Evolutionary conservation across 2,329 filamentous ascomycete species (phyloP), one percentile per base, ranked within the genome.

Genomic region (Stagonosporopsis vannaccii): DNA sequence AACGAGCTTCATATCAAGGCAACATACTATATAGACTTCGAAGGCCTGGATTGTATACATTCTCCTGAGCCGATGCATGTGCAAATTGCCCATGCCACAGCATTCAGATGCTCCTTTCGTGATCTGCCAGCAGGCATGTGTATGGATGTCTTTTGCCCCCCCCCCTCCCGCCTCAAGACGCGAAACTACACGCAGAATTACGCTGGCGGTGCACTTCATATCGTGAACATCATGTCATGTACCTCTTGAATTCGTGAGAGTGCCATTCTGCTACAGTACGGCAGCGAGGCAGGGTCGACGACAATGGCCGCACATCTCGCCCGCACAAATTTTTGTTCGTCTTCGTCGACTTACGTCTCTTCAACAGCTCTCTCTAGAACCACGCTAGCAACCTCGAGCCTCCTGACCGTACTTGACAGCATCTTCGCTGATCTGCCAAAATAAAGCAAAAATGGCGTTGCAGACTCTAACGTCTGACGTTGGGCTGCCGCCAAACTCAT

Each of bases 1-100:
- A 71, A 74, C 79, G 79, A 74, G 80, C 80, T 82, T 82, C 80
- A 82, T 82, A 81, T 82, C 80, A 81, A 79, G 79, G 79, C 77
- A 63, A 81, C 78, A 82, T 75, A 56, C 53, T 56, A 51, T 44
- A 4, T 51, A 37, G 35, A 46, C 25, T 23, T 28, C 13, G 1
- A 33, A 23, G 42, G 13, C 30, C 43, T 37, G 17, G n/a, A 12
- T 23, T 28, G 6, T 25, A 22, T 2, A 46, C 22, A 50, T 11
- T 23, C n/a, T 30, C 28, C 19, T 12, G 20, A 30, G 26, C 20
- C 28, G 6, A 40, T 25, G 19, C 26, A 11, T 20, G 11, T n/a
- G 20, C 17, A 13, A 11, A 37, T 47, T 9, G 15, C 4, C 15
- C 15, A 6, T 15, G 32, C 7, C 15, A n/a, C 22, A 37, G 12